A percentile compares a stretch with the other conserved stretches of the same genome.
These are phyloP conservation scores for Erodium texanum DNA, from an alignment of 441 rosid species.

Conservation along the genomic window DNA sequence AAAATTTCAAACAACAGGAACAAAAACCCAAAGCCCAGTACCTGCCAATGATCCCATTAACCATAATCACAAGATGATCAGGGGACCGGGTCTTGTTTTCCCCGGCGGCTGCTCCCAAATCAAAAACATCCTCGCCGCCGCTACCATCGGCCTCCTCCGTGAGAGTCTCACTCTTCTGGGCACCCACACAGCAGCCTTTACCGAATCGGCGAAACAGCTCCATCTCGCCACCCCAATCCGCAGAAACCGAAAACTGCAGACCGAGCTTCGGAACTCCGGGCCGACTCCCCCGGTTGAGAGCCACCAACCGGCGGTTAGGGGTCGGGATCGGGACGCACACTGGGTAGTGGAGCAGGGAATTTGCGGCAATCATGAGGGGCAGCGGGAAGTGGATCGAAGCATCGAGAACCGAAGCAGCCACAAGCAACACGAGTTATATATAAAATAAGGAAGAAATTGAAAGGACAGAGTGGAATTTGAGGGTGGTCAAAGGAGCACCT, in stretches of 20 bases:
- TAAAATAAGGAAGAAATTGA: too few relatives aligned
- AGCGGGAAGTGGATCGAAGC: slow-evolving; percentile 13
- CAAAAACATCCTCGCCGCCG: slow-evolving; percentile 42
- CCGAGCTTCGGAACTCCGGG: too few relatives aligned
- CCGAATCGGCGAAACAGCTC: slow-evolving; percentile 33
- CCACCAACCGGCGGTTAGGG: too few relatives aligned
- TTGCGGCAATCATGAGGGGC: slow-evolving; percentile 41
- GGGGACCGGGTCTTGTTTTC: slow-evolving; percentile 31
- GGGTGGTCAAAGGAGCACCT: too few relatives aligned
- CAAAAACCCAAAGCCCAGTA: slow-evolving; percentile 14
- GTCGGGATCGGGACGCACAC: slow-evolving; percentile 2
- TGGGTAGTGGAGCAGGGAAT: slow-evolving; percentile 16
- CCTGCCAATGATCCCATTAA: slow-evolving; percentile 82
- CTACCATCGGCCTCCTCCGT: slow-evolving; percentile 12
- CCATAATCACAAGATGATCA: slow-evolving; percentile 80
- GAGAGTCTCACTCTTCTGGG: slow-evolving; percentile 20
- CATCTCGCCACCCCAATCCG: slow-evolving; percentile 17
- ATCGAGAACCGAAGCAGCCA: too few relatives aligned
- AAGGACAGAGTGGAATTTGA: too few relatives aligned
- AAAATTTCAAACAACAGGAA: too few relatives aligned
- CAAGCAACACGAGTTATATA: slow-evolving; percentile 13
- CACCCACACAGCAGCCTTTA: slow-evolving; percentile 39
- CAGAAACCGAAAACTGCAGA: too few relatives aligned
- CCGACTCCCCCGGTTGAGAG: neutral
- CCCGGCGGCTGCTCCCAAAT: slow-evolving; percentile 24